Evolutionary conservation across 2,329 filamentous ascomycete genomes (phyloP), one percentile per base, ranked within the genome.

Genomic region (Fusarium austroafricanum): DNA sequence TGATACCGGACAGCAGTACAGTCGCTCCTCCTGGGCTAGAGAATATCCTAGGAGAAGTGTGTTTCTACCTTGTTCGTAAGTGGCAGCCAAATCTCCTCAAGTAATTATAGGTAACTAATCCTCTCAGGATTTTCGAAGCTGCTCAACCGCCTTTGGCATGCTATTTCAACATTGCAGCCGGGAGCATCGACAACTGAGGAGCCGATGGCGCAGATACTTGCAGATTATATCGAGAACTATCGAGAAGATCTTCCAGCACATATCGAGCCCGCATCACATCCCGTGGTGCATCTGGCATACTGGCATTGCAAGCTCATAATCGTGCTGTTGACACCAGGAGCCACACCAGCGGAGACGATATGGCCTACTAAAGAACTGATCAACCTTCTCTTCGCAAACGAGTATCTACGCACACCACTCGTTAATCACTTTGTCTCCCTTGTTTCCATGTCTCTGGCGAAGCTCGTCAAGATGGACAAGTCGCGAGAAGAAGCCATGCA

Each of bases 261-360:
- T 42, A 80, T 89, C 26, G 86, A 87, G 21, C 83, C 84, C 6
- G 74, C 78, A 0, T 79, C 81, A 5, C 81, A 85, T 47, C 86
- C 87, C 5, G 75, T 90, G 31, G 82, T 92, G 3, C 87, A 91
- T 69, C 82, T 93, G 23, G 86, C 86, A 18, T 92, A 91, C 77
- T 92, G 90, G 86, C 89, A 92, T 75, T 84, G 87, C 68, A 87
- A 89, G 63, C 82, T 92, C 10, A 81, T 93, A 18, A 83, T 87
- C 11, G 87, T 89, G 51, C 82, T 92, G 4, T 81, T 89, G 54
- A 86, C 85, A 37, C 84, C 87, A 2, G 83, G 82, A 12, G 82
- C 85, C 2, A 84, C 86, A 39, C 82, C 87, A 0, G 79, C 82
- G 3, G 86, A 90, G 60, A 82, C 90, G 17, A 78, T 91, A 20